Evolutionary conservation across 108 stramenopile species (phyloP).

Genomic region (Nannochloropsis gaditana): DNA sequence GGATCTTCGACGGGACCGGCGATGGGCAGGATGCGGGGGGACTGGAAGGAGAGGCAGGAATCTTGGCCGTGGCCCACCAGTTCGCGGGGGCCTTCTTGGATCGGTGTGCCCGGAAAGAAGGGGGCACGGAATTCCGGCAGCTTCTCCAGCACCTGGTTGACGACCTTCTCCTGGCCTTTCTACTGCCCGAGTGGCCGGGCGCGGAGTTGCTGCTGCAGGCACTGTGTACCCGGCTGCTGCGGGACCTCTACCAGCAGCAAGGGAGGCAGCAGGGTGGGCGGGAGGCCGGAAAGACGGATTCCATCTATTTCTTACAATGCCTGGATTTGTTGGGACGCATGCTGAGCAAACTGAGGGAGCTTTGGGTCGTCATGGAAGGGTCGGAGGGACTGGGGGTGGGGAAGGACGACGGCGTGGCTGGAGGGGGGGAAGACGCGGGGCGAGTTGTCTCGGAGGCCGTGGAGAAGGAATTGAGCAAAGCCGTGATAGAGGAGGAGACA

Average conservation of each 20-base stretch:
- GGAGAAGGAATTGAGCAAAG: not conserved
- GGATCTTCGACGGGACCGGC: constrained; percentile 17
- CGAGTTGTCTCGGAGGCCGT: not conserved
- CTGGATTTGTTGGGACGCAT: not conserved
- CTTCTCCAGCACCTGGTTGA: constrained; percentile 74
- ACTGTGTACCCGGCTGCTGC: constrained; percentile 56
- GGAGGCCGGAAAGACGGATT: constrained; percentile 30
- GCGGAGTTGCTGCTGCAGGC: constrained; percentile 74
- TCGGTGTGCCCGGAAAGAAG: constrained; percentile 30
- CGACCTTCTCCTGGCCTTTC: constrained; percentile 67
- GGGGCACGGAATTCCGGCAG: constrained; percentile 61
- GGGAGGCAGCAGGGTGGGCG: constrained; percentile 50
- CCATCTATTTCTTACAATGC: not conserved
- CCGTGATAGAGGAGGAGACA: not conserved
- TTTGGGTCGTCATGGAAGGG: not conserved
- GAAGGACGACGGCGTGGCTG: not conserved
- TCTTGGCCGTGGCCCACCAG: constrained; percentile 23
- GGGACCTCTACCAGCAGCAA: constrained; percentile 54
- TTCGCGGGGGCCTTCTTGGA: constrained; percentile 35
- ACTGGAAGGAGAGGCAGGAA: constrained; percentile 24
- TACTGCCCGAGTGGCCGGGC: constrained; percentile 77
- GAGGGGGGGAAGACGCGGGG: not conserved
- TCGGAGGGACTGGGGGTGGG: not conserved
- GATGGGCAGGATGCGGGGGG: constrained; percentile 26
- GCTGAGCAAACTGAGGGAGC: not conserved